phyloP scores from a whole-genome alignment of 2,329 filamentous ascomycete species.

The Fusarium bulbicola region DNA sequence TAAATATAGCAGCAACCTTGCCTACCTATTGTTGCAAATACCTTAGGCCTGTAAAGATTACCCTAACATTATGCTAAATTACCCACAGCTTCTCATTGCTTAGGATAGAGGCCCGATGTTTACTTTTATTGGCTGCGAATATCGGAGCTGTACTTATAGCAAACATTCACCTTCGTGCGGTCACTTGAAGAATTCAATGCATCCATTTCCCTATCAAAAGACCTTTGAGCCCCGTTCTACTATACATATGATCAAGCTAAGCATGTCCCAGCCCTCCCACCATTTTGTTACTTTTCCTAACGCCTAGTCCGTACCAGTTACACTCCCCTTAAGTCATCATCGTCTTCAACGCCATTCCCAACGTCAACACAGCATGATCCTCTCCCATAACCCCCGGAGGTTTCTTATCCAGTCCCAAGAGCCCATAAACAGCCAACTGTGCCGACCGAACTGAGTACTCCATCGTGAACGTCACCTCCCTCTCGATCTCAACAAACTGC shows the following conservation, averaged over 20 bases:
- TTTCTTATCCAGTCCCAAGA: constrained; percentile 37
- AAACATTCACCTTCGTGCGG: background rate
- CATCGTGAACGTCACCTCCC: constrained; percentile 43
- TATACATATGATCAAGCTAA: background rate
- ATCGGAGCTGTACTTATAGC: background rate
- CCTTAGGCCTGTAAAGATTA: background rate
- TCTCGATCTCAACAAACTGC: constrained; percentile 42
- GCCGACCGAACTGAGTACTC: constrained; percentile 42
- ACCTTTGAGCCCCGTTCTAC: background rate
- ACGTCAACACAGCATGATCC: constrained; percentile 35
- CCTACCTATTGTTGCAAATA: background rate
- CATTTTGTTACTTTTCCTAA: constrained; percentile 2
- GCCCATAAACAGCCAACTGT: constrained; percentile 39
- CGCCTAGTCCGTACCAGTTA: background rate
- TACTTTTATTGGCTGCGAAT: background rate
- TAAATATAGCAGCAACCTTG: background rate
- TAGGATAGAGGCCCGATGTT: fast-evolving
- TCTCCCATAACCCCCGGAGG: constrained; percentile 34
- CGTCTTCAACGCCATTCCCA: constrained; percentile 42
- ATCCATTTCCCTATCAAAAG: background rate
- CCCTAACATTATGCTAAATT: fast-evolving
- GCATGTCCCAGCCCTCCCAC: background rate
- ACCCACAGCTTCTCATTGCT: fast-evolving
- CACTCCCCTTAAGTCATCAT: constrained; percentile 33
- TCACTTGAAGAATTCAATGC: background rate